Evolutionary conservation across 345 rosid genomes (phyloP).

Genomic region (Odontarrhena argentea): DNA sequence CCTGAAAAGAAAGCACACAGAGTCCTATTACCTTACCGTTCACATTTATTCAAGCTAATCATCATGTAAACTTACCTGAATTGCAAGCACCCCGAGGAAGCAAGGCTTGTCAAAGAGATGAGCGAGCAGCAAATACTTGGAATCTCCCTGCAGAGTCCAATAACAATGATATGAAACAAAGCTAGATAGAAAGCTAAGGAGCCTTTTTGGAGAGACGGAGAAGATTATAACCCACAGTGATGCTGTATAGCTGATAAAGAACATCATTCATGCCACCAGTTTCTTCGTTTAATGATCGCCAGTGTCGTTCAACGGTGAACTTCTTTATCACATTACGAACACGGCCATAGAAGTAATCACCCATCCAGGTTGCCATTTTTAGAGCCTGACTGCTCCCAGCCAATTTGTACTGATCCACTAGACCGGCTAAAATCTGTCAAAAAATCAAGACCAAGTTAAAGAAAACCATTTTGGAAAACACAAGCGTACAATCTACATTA

Average conservation of each 20-base stretch:
- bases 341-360: slow-evolving; percentile 76
- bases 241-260: slow-evolving; percentile 65
- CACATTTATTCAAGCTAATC: slow-evolving; percentile 12
- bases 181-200: slow-evolving; percentile 3
- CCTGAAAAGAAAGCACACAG: slow-evolving; percentile 48
- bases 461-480: slow-evolving; percentile 6
- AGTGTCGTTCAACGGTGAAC: slow-evolving; percentile 68
- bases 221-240: slow-evolving; percentile 53
- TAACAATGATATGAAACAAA: slow-evolving; percentile 20
- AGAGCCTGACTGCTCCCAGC: slow-evolving; percentile 71
- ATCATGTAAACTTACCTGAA: slow-evolving; percentile 40
- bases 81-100: slow-evolving; percentile 87
- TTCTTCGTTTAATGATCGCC: slow-evolving; percentile 82
- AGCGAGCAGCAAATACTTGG: slow-evolving; percentile 81
- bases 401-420: slow-evolving; percentile 74
- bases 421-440: slow-evolving; percentile 82
- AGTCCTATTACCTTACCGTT: background rate
- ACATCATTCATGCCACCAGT: slow-evolving; percentile 99
- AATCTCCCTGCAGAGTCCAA: slow-evolving; percentile 61
- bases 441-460: slow-evolving; percentile 29
- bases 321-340: slow-evolving; percentile 70
- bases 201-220: background rate
- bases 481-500: background rate
- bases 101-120: slow-evolving; percentile 98
- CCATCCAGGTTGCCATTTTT: slow-evolving; percentile 82